Conservation (phyloP, 2,329 filamentous ascomycete genomes). For the Colletotrichum tabaci region DNA sequence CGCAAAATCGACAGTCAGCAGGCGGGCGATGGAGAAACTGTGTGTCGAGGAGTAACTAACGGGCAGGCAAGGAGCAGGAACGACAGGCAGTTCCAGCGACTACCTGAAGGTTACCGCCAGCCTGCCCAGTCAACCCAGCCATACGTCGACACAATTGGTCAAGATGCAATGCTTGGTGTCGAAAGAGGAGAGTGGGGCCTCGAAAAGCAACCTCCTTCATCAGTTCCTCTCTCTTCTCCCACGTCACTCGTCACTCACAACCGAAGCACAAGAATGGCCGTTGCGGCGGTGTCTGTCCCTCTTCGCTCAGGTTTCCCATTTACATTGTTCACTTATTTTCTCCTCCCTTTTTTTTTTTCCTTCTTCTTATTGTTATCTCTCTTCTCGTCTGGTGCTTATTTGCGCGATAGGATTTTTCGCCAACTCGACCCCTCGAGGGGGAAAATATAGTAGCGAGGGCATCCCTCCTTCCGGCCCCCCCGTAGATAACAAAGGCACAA, state of each 20-base stretch:
- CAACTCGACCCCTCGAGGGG: background rate
- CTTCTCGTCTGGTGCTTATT: background rate
- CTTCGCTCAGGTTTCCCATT: no score
- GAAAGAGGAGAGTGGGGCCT: conserved; percentile 38
- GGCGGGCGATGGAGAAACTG: conserved; percentile 13
- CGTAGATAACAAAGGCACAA: conserved; percentile 16
- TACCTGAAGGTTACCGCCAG: background rate
- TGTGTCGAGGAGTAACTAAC: conserved; percentile 6
- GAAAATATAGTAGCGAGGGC: background rate
- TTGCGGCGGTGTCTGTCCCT: background rate
- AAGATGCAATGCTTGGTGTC: conserved; percentile 20
- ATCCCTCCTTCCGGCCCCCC: background rate
- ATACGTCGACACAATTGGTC: conserved; percentile 12
- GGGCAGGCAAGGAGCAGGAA: no score
- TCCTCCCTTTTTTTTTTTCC: background rate
- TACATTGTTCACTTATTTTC: background rate
- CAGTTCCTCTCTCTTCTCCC: background rate
- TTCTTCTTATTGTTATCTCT: background rate
- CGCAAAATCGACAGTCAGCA: conserved; percentile 17
- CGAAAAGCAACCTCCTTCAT: conserved; percentile 5
- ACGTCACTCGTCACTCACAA: background rate
- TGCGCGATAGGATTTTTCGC: background rate
- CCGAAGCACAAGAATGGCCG: background rate
- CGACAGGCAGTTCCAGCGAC: no score
- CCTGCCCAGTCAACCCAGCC: background rate